These are phyloP conservation scores for Pezicula radicicola DNA, from an alignment of 2,329 filamentous ascomycete species.

Conservation along the genomic window DNA sequence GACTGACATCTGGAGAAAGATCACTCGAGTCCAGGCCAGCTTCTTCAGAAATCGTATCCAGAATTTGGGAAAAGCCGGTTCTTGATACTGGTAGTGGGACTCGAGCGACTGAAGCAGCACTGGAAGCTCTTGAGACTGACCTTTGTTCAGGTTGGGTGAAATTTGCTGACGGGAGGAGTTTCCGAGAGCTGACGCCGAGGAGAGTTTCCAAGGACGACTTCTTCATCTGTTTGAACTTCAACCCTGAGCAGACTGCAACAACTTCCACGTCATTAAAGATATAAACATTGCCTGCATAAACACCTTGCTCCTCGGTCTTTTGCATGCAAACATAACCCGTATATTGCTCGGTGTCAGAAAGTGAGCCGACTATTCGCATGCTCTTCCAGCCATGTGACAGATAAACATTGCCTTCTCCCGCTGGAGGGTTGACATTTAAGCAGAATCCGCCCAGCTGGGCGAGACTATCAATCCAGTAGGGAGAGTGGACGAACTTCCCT, in stretches of 20 bases:
- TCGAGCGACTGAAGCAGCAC: not conserved
- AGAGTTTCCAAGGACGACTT: slow-evolving; percentile 1
- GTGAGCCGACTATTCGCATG: slow-evolving; percentile 44
- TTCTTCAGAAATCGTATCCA: slow-evolving; percentile 55
- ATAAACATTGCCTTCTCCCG: slow-evolving; percentile 50
- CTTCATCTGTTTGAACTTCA: slow-evolving; percentile 6
- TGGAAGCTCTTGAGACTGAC: not conserved
- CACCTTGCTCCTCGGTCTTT: slow-evolving; percentile 38
- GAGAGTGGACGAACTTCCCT: slow-evolving; percentile 49
- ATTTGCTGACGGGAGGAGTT: slow-evolving; percentile 38
- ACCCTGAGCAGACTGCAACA: slow-evolving; percentile 8
- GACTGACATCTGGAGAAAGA: slow-evolving; percentile 49
- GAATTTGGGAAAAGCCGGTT: slow-evolving; percentile 43
- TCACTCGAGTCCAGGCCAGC: slow-evolving; percentile 49
- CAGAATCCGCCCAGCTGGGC: slow-evolving; percentile 57
- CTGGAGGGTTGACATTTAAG: slow-evolving; percentile 51
- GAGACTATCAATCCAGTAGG: slow-evolving; percentile 54
- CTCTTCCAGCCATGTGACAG: slow-evolving; percentile 57
- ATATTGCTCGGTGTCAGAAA: slow-evolving; percentile 42
- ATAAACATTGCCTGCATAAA: slow-evolving; percentile 50
- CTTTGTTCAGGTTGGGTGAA: not conserved
- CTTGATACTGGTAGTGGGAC: not conserved
- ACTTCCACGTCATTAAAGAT: slow-evolving; percentile 38
- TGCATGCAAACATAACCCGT: slow-evolving; percentile 56
- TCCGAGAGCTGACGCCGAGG: slow-evolving; percentile 39